Evolutionary conservation across 768 basidiomycete genomes (phyloP).

Genomic region (Neoboletus subvelutipes): DNA sequence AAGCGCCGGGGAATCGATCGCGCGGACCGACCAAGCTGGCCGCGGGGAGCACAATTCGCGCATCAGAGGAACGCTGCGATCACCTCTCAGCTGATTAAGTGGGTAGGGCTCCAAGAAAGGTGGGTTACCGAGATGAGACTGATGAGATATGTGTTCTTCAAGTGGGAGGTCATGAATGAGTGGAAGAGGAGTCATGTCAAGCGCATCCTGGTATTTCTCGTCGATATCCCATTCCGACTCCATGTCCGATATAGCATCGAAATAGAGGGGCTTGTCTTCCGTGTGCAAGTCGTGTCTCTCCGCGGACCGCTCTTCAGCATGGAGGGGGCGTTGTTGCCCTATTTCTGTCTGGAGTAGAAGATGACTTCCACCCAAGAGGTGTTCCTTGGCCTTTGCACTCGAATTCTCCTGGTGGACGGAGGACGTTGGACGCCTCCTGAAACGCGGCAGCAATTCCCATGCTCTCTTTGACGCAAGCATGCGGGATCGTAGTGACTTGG

Average conservation of each 20-base stretch:
- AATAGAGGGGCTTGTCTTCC: constrained; percentile 5
- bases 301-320: constrained; percentile 3
- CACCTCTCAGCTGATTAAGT: constrained; percentile 8
- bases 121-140: constrained; percentile 13
- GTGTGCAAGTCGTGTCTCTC: not conserved
- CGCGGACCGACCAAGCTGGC: constrained; percentile 33
- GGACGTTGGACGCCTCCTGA: constrained; percentile 10
- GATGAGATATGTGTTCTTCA: constrained; percentile 8
- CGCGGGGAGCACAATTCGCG: constrained; percentile 18
- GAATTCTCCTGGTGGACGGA: not conserved
- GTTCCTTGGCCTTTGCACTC: not conserved
- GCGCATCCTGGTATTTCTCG: constrained; percentile 33
- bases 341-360: constrained; percentile 3
- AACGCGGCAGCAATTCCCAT: constrained; percentile 25
- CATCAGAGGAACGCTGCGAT: constrained; percentile 14
- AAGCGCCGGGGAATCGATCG: constrained; percentile 22
- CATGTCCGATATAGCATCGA: constrained; percentile 17
- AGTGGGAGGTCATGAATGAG: constrained; percentile 19
- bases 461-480: constrained; percentile 22
- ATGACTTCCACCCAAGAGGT: not conserved
- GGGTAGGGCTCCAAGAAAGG: constrained; percentile 3
- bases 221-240: constrained; percentile 27
- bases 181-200: constrained; percentile 28
- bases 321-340: not conserved
- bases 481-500: constrained; percentile 17